Conservation (phyloP, 1,284 basidiomycete genomes). For the Ustilago xerochloae region DNA sequence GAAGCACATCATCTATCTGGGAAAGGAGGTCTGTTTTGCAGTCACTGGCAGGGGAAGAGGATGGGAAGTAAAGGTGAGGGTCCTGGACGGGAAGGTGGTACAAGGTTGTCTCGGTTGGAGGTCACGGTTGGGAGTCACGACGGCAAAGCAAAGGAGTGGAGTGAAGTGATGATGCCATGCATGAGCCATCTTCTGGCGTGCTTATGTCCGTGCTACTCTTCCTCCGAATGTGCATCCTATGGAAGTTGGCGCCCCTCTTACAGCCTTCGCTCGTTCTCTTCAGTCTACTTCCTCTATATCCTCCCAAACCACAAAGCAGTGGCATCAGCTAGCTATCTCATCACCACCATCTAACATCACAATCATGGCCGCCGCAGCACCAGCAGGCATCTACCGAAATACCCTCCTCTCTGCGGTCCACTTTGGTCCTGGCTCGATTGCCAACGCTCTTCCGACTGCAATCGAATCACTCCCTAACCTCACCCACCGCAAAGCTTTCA, state of each 20-base stretch:
- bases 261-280: background rate
- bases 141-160: background rate
- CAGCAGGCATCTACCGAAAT: slow-evolving; percentile 41
- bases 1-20: background rate
- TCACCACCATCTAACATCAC: background rate
- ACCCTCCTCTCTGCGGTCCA: slow-evolving; percentile 42
- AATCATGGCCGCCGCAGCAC: slow-evolving; percentile 29
- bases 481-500: slow-evolving; percentile 43
- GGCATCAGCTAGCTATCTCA: background rate
- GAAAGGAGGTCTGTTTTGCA: no score
- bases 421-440: slow-evolving; percentile 39
- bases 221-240: no score
- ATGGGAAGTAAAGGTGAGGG: no score
- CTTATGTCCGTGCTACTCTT: background rate
- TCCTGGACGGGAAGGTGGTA: no score
- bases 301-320: background rate
- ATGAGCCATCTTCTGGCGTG: background rate
- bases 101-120: no score
- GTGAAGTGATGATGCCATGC: background rate
- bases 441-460: slow-evolving; percentile 24
- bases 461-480: slow-evolving; percentile 31
- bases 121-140: no score
- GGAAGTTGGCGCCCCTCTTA: no score
- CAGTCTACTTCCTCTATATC: background rate
- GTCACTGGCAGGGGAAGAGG: no score